Base-by-base conservation (phyloP, 768 basidiomycete species). In the Rhizopogon roseolus region DNA sequence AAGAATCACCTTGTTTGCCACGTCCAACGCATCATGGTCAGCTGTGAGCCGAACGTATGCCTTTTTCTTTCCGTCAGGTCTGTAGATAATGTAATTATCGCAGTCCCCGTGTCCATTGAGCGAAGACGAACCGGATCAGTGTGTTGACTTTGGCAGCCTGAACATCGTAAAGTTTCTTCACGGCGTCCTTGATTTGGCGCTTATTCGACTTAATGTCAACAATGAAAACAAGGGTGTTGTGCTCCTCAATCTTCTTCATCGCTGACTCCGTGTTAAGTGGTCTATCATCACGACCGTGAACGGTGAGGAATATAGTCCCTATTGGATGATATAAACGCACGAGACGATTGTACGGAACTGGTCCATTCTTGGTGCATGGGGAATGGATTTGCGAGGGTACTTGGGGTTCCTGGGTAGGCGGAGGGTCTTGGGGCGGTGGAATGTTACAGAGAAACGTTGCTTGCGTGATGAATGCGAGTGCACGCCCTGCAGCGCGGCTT, bases 181-280 rank as follows among this genome's bases (percentile, higher is more conserved):
- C 94, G 2, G 97, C 97, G 64, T 98, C 93, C 84, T 94, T 96
- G 79, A 98, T 98, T 75, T 99, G 93, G 44, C 93, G 85, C 84
- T 99, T 99, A 85, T 97, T 99, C 62, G 93, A 78, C 70, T 84
- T 86, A 72, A 98, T 66, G 73, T 98, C 95, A 50, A 97, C 94
- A 57, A 98, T 87, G 80, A 98, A 99, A 56, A 99, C 97, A 54
- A 98, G 84, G 32, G 97, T 99, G 76, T 99, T 98, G 81, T 98
- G 87, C 74, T 98, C 96, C 81, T 99, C 96, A 54, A 99, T 99
- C 84, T 99, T 97, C 84, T 98, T 96, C 96, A 98, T 98, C 58
- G 96, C 95, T 11, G 85, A 88, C 74, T 98, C 95, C 14, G 93
- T 96, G 85, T 93, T 96, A 71, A 93, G 71, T 16, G 91, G 91